phyloP scores from a whole-genome alignment of 1,139 yeast genomes.

The Hyphopichia buzzinii region DNA sequence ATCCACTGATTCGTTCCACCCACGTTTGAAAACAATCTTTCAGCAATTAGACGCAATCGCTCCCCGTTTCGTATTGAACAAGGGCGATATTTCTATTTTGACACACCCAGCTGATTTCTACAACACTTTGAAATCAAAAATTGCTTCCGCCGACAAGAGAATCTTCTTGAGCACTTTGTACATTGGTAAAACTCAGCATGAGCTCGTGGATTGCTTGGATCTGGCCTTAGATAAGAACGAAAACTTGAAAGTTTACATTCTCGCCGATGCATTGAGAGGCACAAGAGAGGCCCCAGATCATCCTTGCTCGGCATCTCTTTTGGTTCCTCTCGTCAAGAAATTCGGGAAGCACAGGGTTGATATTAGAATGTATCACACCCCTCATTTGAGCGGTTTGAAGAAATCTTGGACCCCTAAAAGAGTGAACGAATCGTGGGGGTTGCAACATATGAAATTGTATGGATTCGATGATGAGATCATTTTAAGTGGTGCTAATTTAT shows the following conservation, averaged over 20 bases:
- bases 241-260: constrained; percentile 63
- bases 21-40: constrained; percentile 47
- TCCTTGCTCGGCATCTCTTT: constrained; percentile 68
- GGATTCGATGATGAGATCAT: constrained; percentile 92
- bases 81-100: constrained; percentile 64
- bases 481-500: constrained; percentile 87
- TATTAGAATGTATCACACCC: constrained; percentile 85
- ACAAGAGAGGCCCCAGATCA: constrained; percentile 85
- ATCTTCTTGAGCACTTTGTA: constrained; percentile 84
- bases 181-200: constrained; percentile 79
- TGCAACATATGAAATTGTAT: constrained; percentile 96
- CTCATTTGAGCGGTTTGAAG: constrained; percentile 70
- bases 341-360: constrained; percentile 72
- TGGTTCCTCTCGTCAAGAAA: constrained; percentile 64
- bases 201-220: constrained; percentile 59
- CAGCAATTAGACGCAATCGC: constrained; percentile 64
- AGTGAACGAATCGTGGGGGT: constrained; percentile 86
- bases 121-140: constrained; percentile 53
- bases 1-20: constrained; percentile 36
- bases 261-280: constrained; percentile 88
- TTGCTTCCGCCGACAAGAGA: constrained; percentile 51
- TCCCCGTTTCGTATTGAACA: constrained; percentile 62
- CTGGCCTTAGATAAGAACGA: constrained; percentile 59
- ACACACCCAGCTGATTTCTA: constrained; percentile 72
- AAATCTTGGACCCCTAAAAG: constrained; percentile 72